Evolutionary conservation across 169 alveolate species (phyloP), one percentile per base, ranked within the genome.

Genomic region (Pseudocohnilembus persalinus): DNA sequence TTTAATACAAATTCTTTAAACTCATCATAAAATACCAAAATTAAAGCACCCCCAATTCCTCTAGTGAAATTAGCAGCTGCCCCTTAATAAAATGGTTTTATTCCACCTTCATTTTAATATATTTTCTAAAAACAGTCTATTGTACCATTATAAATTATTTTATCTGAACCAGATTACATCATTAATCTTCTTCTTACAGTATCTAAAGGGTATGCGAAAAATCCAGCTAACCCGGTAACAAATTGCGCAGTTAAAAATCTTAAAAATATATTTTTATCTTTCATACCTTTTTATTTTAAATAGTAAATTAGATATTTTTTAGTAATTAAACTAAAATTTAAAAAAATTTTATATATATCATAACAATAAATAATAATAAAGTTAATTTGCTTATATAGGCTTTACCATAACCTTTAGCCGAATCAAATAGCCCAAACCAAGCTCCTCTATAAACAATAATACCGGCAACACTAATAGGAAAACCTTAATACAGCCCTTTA

Each of bases 41-140:
- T 99, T 28, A 98, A 95, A 20, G 99, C 99, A 0, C 99, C 99
- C 27, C 99, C 99, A 31, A 98, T 94, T 27, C 99, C 99, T 92
- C 99, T 98, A 78, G 98, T 91, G 29, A 98, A 95, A 93, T 98
- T 98, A 27, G 99, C 97, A 82, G 96, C 97, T 31, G 99, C 98
- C 35, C 99, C 99, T 92, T 98, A 98, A 94, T 95, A 98, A 88
- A 94, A 91, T 29, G 95, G 93, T 63, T 73, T 77, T 81, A 97
- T 88, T 27, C 98, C 97, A 20, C 99, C 99, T 91, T 98, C 99
- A 81, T 97, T 93, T 76, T 90, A 82, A 33, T 81, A 74, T 1
- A 98, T 97, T 89, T 98, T 97, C 75, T 73, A 28, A 92, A 97
- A 95, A 91, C 99, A 98, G 88, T 98, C 99, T 34, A 79, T 79